A percentile compares a stretch with the other conserved stretches of the same genome.
These are phyloP conservation scores for Nannochloropsis salina DNA, from an alignment of 108 stramenopile species.

Conservation along the genomic window DNA sequence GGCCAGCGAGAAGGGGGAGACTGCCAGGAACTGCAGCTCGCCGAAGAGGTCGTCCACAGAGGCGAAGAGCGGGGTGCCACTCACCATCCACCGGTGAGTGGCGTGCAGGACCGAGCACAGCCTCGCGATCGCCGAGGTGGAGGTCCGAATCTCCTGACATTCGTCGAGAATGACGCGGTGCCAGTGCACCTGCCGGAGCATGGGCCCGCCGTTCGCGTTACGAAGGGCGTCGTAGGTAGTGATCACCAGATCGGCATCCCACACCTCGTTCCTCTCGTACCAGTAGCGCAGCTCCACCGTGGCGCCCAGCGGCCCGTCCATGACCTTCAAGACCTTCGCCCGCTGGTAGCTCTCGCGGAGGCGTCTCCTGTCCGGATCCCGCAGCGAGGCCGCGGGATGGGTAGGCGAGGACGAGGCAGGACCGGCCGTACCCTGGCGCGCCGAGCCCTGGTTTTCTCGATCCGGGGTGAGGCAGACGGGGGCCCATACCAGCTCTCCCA, in stretches of 20 bases:
- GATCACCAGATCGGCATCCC: conserved; percentile 44
- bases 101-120: conserved; percentile 53
- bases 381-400: background rate
- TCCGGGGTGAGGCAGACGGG: background rate
- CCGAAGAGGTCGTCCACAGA: conserved; percentile 67
- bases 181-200: conserved; percentile 35
- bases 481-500: background rate
- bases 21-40: conserved; percentile 68
- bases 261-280: background rate
- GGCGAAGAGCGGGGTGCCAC: conserved; percentile 68
- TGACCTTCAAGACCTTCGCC: background rate
- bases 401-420: background rate
- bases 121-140: conserved; percentile 64
- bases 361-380: no score
- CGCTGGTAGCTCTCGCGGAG: background rate
- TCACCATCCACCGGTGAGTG: conserved; percentile 63
- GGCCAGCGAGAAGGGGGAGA: conserved; percentile 64
- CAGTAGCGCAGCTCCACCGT: background rate
- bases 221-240: conserved; percentile 50
- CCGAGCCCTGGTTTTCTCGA: background rate
- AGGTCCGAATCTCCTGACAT: conserved; percentile 69
- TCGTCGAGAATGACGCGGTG: conserved; percentile 67
- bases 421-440: background rate
- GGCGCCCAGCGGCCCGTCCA: background rate
- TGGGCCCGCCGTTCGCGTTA: background rate